Conservation (phyloP, 2,329 filamentous ascomycete genomes). For the Cercospora sojina region DNA sequence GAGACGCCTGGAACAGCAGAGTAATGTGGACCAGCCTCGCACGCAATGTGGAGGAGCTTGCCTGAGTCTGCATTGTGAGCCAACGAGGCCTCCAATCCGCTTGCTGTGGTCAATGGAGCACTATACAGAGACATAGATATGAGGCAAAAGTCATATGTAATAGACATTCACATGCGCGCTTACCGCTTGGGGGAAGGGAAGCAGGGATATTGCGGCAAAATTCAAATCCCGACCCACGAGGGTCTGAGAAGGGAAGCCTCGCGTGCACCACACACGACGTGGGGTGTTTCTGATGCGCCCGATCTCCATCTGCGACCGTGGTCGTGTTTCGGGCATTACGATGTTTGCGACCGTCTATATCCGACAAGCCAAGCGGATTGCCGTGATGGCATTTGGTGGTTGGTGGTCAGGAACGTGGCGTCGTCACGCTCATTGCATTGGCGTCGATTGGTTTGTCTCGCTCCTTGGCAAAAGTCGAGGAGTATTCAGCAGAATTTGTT, state of each 20-base stretch:
- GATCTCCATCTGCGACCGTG: not conserved
- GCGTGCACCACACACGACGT: slow-evolving; percentile 1
- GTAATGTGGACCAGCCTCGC: not conserved
- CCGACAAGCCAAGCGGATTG: not conserved
- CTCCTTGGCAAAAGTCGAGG: not conserved
- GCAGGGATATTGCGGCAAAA: not conserved
- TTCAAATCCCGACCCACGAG: slow-evolving; percentile 1
- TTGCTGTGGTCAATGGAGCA: not conserved
- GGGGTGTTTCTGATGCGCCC: not conserved
- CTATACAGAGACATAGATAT: not conserved
- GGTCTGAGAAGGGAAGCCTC: not conserved
- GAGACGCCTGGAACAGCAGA: not conserved
- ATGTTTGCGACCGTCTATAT: slow-evolving; percentile 1
- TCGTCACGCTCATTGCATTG: not conserved
- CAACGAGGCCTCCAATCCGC: not conserved
- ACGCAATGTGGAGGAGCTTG: not conserved
- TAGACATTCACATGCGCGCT: slow-evolving; percentile 1
- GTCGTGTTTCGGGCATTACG: slow-evolving; percentile 1
- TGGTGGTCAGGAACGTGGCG: not conserved
- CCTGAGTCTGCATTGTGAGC: not conserved
- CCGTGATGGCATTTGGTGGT: not conserved
- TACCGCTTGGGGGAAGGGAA: not conserved
- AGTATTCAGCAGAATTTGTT: not conserved
- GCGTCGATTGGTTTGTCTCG: not conserved
- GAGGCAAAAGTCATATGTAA: slow-evolving; percentile 6